These are phyloP conservation scores for Tylopilus sp. DNA, from an alignment of 768 basidiomycete genomes.

Conservation along the genomic window DNA sequence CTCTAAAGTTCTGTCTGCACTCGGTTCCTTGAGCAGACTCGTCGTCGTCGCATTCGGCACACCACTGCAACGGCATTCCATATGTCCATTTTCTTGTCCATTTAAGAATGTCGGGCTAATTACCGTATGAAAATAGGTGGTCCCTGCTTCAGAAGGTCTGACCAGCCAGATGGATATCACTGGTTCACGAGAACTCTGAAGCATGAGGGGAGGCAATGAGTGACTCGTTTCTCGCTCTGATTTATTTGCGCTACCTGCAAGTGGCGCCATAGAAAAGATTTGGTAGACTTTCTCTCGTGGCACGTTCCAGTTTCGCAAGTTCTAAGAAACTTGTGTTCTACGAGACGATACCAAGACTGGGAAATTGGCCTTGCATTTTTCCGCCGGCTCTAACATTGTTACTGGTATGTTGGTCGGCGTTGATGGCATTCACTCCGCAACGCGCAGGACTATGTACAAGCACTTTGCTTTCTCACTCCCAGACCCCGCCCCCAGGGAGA, in stretches of 20 bases:
- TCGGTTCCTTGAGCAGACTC: background rate
- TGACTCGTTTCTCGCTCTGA: background rate
- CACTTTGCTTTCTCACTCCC: conserved; percentile 6
- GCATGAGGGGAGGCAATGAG: conserved; percentile 13
- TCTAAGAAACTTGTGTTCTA: conserved; percentile 35
- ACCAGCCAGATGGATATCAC: conserved; percentile 24
- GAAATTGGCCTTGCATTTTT: conserved; percentile 32
- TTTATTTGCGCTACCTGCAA: conserved; percentile 14
- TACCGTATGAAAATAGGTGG: conserved; percentile 9
- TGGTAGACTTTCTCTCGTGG: conserved; percentile 31
- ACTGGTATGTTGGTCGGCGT: conserved; percentile 42
- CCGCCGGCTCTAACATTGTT: conserved; percentile 31
- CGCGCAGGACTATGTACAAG: conserved; percentile 28
- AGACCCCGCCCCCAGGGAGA: conserved; percentile 4
- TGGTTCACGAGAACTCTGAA: conserved; percentile 22
- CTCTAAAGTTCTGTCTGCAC: background rate
- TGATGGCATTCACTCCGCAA: conserved; percentile 41
- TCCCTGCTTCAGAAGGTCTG: conserved; percentile 30
- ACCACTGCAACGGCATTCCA: background rate
- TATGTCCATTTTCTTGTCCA: background rate
- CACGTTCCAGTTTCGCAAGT: conserved; percentile 13
- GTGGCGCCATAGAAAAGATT: conserved; percentile 33
- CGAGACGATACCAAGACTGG: conserved; percentile 16
- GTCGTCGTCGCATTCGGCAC: background rate
- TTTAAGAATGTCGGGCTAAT: background rate